These are phyloP conservation scores for Penicillium sp. DNA, from an alignment of 2,329 filamentous ascomycete genomes.

Conservation along the genomic window DNA sequence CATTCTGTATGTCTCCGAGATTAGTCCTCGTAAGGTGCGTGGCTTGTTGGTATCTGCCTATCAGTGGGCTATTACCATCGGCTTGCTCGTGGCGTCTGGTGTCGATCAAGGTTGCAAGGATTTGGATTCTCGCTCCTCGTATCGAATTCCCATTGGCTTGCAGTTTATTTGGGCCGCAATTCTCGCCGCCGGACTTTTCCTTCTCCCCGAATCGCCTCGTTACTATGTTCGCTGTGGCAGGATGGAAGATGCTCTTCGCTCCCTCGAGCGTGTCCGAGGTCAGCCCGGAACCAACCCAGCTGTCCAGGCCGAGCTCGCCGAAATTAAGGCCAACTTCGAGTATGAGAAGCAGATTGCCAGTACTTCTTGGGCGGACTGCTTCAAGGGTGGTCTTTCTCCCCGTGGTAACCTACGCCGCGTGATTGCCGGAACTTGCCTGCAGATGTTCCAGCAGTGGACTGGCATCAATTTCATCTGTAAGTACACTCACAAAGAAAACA, in stretches of 20 bases:
- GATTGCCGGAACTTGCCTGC: conserved; percentile 71
- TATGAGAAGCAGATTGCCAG: conserved; percentile 70
- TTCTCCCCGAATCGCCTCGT: conserved; percentile 84
- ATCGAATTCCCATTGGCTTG: conserved; percentile 79
- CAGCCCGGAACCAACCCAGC: conserved; percentile 74
- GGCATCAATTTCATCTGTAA: conserved; percentile 86
- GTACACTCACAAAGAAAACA: background rate
- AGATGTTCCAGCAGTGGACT: conserved; percentile 82
- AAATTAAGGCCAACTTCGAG: conserved; percentile 88
- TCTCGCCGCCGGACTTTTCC: conserved; percentile 72
- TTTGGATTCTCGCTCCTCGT: conserved; percentile 60
- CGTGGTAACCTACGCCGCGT: conserved; percentile 67
- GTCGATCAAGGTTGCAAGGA: conserved; percentile 74
- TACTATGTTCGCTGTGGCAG: conserved; percentile 81
- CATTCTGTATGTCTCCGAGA: conserved; percentile 86
- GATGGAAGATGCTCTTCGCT: conserved; percentile 66
- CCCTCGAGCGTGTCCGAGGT: conserved; percentile 73
- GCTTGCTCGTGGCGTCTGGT: conserved; percentile 74
- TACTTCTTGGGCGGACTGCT: conserved; percentile 68
- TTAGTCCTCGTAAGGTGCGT: conserved; percentile 73
- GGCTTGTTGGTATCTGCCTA: conserved; percentile 79
- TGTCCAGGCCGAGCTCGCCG: conserved; percentile 78
- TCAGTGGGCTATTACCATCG: conserved; percentile 82
- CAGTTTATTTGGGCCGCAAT: conserved; percentile 83
- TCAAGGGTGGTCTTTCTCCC: conserved; percentile 65